These are phyloP conservation scores for Strombidium stylifer DNA, from an alignment of 73 alveolate genomes.

Conservation along the genomic window DNA sequence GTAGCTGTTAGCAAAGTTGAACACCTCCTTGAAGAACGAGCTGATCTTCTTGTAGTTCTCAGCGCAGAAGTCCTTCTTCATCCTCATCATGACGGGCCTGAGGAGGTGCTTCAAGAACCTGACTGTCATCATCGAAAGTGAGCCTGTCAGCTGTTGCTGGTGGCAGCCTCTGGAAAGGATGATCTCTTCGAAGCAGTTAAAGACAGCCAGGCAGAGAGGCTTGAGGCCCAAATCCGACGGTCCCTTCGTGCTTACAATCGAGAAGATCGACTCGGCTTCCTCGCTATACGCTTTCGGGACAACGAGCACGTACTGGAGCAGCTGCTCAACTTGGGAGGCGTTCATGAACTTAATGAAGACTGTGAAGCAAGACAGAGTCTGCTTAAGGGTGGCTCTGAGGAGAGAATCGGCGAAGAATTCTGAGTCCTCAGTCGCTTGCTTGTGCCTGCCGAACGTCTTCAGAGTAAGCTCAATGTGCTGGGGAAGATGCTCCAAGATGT, in stretches of 20 bases:
- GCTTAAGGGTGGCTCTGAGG: conserved; percentile 6
- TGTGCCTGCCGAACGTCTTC: not conserved
- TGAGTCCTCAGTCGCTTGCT: not conserved
- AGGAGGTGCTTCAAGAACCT: conserved; percentile 14
- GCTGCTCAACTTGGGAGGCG: not conserved
- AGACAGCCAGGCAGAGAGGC: conserved; percentile 8
- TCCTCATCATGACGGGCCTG: conserved; percentile 1
- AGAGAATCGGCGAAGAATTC: conserved; percentile 17
- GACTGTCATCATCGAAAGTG: not conserved
- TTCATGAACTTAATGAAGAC: conserved; percentile 23
- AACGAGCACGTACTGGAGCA: not conserved
- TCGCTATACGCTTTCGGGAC: not conserved
- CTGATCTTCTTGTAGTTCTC: conserved; percentile 35
- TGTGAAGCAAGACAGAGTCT: not conserved
- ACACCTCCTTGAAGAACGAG: conserved; percentile 27
- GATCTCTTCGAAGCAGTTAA: conserved; percentile 14
- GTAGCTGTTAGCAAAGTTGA: conserved; percentile 1
- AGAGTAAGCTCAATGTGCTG: not conserved
- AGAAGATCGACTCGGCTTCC: conserved; percentile 5
- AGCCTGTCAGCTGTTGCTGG: not conserved
- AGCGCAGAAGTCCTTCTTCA: conserved; percentile 35
- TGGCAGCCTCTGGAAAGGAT: not conserved
- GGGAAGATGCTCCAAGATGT: conserved; percentile 20
- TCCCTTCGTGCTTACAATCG: conserved; percentile 1
- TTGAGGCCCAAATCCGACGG: not conserved